A percentile compares a stretch with the other conserved stretches of the same genome.
Evolutionary conservation across 148 eudicot species (phyloP).

Genomic region (Oxyria digyna): DNA sequence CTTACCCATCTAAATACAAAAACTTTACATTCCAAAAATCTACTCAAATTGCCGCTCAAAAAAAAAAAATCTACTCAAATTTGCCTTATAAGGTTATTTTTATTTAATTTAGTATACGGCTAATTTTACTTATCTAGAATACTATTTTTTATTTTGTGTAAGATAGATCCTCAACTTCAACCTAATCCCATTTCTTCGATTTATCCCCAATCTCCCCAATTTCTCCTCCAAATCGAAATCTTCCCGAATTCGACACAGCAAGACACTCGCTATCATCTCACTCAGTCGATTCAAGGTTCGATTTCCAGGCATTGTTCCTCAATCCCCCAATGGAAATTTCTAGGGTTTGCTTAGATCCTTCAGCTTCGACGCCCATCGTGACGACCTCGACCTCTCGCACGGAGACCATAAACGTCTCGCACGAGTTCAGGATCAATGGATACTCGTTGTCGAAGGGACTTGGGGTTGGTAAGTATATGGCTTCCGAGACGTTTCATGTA

Average conservation of each 20-base stretch:
- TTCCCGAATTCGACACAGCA: background rate
- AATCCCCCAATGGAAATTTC: constrained; percentile 35
- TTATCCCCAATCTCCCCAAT: background rate
- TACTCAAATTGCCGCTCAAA: too few species aligned
- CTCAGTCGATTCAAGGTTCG: too few species aligned
- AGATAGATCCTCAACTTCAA: background rate
- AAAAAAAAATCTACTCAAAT: too few species aligned
- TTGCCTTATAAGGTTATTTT: too few species aligned
- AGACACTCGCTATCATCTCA: too few species aligned
- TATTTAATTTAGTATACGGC: too few species aligned
- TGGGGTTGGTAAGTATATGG: constrained; percentile 35
- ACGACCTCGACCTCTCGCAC: constrained; percentile 29
- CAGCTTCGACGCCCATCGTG: constrained; percentile 2
- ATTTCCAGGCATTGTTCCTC: too few species aligned
- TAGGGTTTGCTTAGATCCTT: constrained; percentile 18
- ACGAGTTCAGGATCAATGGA: constrained; percentile 34
- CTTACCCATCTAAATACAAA: too few species aligned
- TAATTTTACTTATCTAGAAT: too few species aligned
- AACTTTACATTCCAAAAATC: too few species aligned
- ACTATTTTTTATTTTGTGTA: too few species aligned
- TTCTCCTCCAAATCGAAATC: background rate
- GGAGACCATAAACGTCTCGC: constrained; percentile 31
- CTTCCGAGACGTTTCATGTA: constrained; percentile 36
- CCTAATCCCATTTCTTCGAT: background rate
- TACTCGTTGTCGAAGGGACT: constrained; percentile 36